Base-by-base conservation (phyloP, 1,139 yeast species). In the Ashbya aceris region DNA sequence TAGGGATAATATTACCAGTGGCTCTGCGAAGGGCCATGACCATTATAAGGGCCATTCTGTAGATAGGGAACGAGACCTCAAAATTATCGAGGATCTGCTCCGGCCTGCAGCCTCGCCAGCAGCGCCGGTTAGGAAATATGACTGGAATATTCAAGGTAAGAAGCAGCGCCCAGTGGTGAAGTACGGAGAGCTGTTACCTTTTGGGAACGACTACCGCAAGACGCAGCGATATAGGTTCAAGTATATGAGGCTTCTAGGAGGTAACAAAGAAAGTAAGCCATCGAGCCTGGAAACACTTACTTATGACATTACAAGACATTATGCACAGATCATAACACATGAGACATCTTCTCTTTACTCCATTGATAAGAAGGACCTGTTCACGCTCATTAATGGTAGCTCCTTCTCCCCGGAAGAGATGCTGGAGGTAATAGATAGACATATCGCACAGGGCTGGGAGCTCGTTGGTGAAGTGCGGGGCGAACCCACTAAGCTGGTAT, bases 391-490 rank as follows among this genome's bases (percentile, higher is more conserved):
- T 11, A 55, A 56, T 39, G 46, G 51, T 28, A 43, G 52, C 17
- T 42, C 43, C 8, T 33, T 31, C 23, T 37, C 53, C 7, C 60
- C 59, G 7, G 60, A 58, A 13, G 53, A 50, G 10, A 45, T 49
- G 6, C 40, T 54, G 12, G 36, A 45, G 6, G 27, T 45, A 12
- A 47, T 58, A 1, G 48, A 51, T 27, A 38, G 41, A 20, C 45
- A 49, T n/a, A 53, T 54, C 39, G 31, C 31, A 23, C 40, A 51
- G 31, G 52, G 54, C 11, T 57, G 61, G 61, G 40, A 45, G 32
- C 39, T 53, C 9, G 36, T 54, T 2, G 61, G 61, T 3, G 54
- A 48, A 36, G 40, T 51, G 7, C 40, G 40, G 13, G 49, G 39
- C 13, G 44, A 33, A 2, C 32, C 26, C 20, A 26, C 39, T 7